These are phyloP conservation scores for Zygnema cylindricum DNA, from an alignment of 139 green algal species.

Conservation along the genomic window DNA sequence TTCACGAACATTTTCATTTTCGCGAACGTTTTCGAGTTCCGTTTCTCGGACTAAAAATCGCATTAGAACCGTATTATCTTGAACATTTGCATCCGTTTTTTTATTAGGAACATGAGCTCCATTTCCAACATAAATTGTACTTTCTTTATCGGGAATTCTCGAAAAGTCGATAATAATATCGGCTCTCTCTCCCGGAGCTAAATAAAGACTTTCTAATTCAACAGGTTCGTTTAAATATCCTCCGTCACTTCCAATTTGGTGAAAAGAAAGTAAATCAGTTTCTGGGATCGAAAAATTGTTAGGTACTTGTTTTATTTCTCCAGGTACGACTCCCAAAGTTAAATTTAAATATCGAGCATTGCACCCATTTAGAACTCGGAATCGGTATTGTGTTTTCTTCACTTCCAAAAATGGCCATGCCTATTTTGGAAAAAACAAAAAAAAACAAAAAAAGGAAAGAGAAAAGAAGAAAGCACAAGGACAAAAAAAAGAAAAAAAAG, in stretches of 20 bases:
- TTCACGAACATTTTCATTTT: too few relatives aligned
- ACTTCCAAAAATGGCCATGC: conserved; percentile 50
- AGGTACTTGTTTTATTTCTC: not conserved
- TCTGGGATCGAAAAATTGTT: not conserved
- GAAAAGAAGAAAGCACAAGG: too few relatives aligned
- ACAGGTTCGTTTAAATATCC: conserved; percentile 40
- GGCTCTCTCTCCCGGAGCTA: conserved; percentile 28
- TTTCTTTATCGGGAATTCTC: not conserved
- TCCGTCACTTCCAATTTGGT: conserved; percentile 31
- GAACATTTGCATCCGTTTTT: not conserved
- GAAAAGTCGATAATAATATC: conserved; percentile 44
- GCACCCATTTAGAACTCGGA: conserved; percentile 44
- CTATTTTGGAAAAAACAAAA: too few relatives aligned
- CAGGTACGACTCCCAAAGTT: not conserved
- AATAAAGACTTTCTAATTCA: not conserved
- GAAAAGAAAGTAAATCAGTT: conserved; percentile 1
- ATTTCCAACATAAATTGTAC: conserved; percentile 5
- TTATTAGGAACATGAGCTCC: not conserved
- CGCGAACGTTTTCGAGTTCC: not conserved
- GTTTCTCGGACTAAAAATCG: not conserved
- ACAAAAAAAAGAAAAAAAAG: too few relatives aligned
- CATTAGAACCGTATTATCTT: not conserved
- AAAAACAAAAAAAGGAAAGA: too few relatives aligned
- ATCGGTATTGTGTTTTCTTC: conserved; percentile 23
- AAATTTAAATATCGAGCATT: conserved; percentile 49